Evolutionary conservation across 495 filamentous ascomycete species (phyloP), one percentile per base, ranked within the genome.

Genomic region (Podospora bellae-mahoneyi): DNA sequence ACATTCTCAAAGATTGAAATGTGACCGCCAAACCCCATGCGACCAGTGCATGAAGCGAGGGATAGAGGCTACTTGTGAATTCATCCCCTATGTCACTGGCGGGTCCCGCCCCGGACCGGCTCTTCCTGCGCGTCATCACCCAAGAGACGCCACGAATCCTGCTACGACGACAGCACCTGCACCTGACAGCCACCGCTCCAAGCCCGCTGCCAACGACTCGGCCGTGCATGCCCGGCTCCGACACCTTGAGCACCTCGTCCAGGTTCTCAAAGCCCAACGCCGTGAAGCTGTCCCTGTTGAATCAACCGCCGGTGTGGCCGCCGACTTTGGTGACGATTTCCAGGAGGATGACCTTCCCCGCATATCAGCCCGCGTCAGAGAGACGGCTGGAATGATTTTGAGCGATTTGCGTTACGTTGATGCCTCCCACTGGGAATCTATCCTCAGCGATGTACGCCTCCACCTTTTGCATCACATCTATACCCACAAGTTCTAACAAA

Each of bases 161-260:
- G 30, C 30, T 7, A 32, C 30, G 7, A 32, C 30, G 30, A 32
- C 30, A 32, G 30, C 30, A 32, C 34, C 60, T 15, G 30, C 34
- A 34, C 18, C 23, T 6, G 15, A 18, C 55, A 48, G n/a, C 62
- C 56, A 57, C 20, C 62, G 63, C 30, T 39, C 65, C 28, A 69
- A 60, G 53, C 34, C 27, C 27, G 20, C 28, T 7, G 61, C 78
- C 3, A 81, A 72, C 66, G 79, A 80, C 23, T 70, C 80, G 0
- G 73, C 80, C 28, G 74, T 85, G 13, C 81, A 84, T 60, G 79
- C 82, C 60, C 81, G 83, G 5, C 72, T 86, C 13, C 81, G 82
- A 69, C 84, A 86, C 71, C 71, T 86, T 26, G 83, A 85, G 68
- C 84, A 84, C 59, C 69, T 86, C 56, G 81, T 86, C 6, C 75